phyloP scores from a whole-genome alignment of 805 yeast species.

The Clavispora vitiphila region DNA sequence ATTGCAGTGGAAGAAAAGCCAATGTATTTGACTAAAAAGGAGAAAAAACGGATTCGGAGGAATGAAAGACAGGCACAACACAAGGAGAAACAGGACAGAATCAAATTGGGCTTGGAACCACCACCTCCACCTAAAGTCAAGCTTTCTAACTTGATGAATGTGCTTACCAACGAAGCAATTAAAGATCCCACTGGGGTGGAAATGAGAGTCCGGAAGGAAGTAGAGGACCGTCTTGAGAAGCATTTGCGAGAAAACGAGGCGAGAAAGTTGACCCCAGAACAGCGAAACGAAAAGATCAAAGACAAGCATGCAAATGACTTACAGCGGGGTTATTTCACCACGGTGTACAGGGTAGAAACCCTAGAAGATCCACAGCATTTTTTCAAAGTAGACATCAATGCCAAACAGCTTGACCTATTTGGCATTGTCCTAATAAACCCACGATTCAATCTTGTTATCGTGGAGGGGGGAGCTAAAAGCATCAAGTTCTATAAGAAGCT shows the following conservation, averaged over 20 bases:
- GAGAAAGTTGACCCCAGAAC: conserved; percentile 58
- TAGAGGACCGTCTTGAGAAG: conserved; percentile 49
- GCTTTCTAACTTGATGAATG: conserved; percentile 78
- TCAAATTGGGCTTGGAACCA: conserved; percentile 75
- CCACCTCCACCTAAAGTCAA: conserved; percentile 89
- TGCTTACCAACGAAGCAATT: conserved; percentile 78
- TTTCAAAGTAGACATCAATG: conserved; percentile 75
- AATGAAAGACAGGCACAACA: conserved; percentile 59
- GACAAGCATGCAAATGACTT: conserved; percentile 46
- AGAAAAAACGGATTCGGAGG: conserved; percentile 66
- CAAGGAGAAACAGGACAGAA: conserved; percentile 71
- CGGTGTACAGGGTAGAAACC: conserved; percentile 54
- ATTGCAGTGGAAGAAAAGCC: conserved; percentile 37
- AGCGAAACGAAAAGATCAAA: conserved; percentile 46
- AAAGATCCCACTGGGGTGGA: conserved; percentile 88
- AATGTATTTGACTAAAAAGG: conserved; percentile 68
- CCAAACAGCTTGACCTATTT: conserved; percentile 60
- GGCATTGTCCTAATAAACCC: conserved; percentile 56
- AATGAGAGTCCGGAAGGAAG: conserved; percentile 60
- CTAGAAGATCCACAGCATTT: conserved; percentile 61
- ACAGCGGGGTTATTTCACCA: conserved; percentile 46
- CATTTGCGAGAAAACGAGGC: conserved; percentile 61
- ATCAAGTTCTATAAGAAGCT: conserved; percentile 60
- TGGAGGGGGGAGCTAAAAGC: conserved; percentile 68
- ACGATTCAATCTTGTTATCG: conserved; percentile 54